These are phyloP conservation scores for Pinus albicaulis DNA, from an alignment of 75 land plant genomes.

Conservation along the genomic window DNA sequence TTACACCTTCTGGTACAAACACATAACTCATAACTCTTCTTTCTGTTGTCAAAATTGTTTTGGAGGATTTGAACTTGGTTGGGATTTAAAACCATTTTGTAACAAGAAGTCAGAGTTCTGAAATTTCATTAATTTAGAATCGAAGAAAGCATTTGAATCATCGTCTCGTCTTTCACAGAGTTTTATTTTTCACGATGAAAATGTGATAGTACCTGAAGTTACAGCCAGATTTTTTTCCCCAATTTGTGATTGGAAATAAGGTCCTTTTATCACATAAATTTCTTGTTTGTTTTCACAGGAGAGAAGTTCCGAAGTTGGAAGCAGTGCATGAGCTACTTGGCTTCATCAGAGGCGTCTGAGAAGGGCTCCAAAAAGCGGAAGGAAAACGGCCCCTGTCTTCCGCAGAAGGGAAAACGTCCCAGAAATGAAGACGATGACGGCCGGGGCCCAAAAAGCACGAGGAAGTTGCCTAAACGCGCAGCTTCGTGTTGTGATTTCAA, in stretches of 20 bases:
- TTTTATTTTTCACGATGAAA: no score
- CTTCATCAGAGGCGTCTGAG: background rate
- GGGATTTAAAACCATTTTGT: no score
- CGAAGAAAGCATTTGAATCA: no score
- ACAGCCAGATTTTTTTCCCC: no score
- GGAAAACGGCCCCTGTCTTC: background rate
- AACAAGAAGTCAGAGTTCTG: no score
- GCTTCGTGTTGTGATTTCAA: constrained; percentile 70
- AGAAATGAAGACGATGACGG: background rate
- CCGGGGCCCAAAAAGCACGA: constrained; percentile 10
- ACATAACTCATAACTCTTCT: no score
- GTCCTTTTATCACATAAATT: background rate
- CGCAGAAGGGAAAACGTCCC: background rate
- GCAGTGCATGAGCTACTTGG: constrained; percentile 22
- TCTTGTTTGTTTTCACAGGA: constrained; percentile 9
- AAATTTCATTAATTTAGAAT: no score
- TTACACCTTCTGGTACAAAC: constrained; percentile 22
- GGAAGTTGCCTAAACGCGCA: constrained; percentile 68
- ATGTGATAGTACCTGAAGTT: no score
- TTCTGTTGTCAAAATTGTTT: no score
- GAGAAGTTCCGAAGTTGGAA: constrained; percentile 33
- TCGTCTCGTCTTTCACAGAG: no score
- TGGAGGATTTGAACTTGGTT: no score
- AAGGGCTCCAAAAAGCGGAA: background rate
- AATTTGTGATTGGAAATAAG: background rate